Conservation (phyloP, 225 moss, liverwort and hornwort genomes). For the Climacium dendroides region DNA sequence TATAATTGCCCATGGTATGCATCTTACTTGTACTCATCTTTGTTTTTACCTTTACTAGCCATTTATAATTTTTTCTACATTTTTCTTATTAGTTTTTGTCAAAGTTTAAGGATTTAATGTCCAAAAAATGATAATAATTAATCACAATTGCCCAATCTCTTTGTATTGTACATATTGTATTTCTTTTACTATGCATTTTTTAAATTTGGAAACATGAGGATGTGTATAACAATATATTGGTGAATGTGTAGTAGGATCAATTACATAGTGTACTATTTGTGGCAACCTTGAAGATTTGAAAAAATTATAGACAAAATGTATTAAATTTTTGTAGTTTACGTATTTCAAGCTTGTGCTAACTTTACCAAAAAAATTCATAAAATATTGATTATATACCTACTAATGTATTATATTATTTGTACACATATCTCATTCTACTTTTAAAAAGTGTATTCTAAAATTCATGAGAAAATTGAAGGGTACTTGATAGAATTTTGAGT, state of each 20-base stretch:
- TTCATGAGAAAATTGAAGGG: background rate
- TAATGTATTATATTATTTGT: background rate
- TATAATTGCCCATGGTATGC: background rate
- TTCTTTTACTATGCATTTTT: background rate
- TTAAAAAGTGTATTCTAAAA: background rate
- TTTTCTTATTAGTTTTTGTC: background rate
- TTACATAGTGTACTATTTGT: background rate
- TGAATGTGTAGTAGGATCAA: background rate
- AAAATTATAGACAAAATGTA: background rate
- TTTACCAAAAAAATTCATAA: background rate
- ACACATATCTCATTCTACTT: fast-evolving
- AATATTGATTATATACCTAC: background rate
- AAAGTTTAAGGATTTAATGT: background rate
- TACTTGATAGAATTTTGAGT: background rate
- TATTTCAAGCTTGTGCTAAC: background rate
- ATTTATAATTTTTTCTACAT: background rate
- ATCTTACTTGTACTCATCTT: background rate
- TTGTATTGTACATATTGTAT: background rate
- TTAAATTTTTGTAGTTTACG: background rate
- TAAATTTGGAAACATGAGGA: fast-evolving
- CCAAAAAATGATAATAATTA: background rate
- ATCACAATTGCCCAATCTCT: fast-evolving
- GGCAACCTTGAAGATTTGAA: background rate
- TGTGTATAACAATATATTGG: background rate
- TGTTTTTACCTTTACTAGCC: background rate